A percentile compares a stretch with the other conserved stretches of the same genome.
phyloP scores from a whole-genome alignment of 169 alveolate genomes.

The Cystoisospora suis region DNA sequence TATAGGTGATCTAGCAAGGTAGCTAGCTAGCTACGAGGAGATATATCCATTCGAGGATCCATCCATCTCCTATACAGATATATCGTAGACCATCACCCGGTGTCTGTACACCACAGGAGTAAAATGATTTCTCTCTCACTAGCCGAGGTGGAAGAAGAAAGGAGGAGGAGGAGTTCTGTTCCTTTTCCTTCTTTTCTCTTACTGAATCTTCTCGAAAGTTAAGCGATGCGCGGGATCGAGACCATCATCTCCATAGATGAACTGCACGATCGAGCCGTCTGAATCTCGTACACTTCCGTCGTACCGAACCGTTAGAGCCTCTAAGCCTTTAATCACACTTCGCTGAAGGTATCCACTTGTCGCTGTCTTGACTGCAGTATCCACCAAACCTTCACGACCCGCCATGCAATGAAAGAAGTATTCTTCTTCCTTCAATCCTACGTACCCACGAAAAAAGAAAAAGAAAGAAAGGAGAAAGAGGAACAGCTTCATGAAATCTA shows the following conservation, averaged over 20 bases:
- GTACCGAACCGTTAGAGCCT: constrained; percentile 94
- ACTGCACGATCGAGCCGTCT: constrained; percentile 94
- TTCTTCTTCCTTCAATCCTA: constrained; percentile 92
- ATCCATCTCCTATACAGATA: too few species aligned
- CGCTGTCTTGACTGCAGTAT: constrained; percentile 99
- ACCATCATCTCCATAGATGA: constrained; percentile 98
- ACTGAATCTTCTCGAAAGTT: constrained; percentile 21
- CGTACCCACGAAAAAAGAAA: neutral
- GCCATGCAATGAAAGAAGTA: constrained; percentile 99
- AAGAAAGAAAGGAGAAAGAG: neutral
- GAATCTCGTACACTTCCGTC: constrained; percentile 95
- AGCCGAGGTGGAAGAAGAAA: too few species aligned
- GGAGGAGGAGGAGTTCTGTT: too few species aligned
- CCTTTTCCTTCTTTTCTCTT: neutral
- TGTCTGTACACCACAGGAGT: too few species aligned
- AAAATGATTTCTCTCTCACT: too few species aligned
- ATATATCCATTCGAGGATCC: too few species aligned
- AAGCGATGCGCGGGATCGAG: constrained; percentile 23
- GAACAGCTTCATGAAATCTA: neutral
- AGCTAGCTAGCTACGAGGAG: too few species aligned
- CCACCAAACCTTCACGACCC: constrained; percentile 99
- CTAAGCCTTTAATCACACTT: constrained; percentile 91
- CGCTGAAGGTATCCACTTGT: constrained; percentile 98
- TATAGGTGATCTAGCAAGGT: too few species aligned
- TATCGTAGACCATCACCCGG: too few species aligned